phyloP scores from a whole-genome alignment of 257 asterid genomes.

The Solanum rostratum region DNA sequence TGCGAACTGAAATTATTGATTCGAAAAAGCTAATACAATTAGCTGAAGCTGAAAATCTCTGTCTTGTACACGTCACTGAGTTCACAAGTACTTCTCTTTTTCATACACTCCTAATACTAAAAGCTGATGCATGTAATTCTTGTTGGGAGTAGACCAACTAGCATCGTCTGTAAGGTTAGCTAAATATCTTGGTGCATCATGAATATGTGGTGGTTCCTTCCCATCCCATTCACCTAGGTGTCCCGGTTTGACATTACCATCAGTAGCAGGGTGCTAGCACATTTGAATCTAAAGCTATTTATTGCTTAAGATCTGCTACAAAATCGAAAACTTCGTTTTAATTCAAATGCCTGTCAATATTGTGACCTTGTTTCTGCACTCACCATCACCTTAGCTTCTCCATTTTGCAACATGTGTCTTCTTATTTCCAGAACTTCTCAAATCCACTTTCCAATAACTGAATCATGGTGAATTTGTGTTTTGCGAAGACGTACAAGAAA shows the following conservation, averaged over 20 bases:
- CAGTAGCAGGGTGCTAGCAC: not conserved
- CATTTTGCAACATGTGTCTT: not conserved
- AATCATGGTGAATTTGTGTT: not conserved
- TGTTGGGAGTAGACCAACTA: not conserved
- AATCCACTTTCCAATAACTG: not conserved
- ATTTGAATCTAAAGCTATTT: not conserved
- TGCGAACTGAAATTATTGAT: not conserved
- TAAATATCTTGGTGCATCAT: not conserved
- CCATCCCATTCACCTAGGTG: not conserved
- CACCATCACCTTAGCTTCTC: not conserved
- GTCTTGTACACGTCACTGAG: not conserved
- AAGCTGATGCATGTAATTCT: not conserved
- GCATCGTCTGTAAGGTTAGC: not conserved
- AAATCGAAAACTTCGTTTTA: not conserved
- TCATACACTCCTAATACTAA: not conserved
- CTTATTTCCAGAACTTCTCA: not conserved
- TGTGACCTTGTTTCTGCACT: not conserved
- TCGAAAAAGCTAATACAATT: not conserved
- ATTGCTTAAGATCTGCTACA: not conserved
- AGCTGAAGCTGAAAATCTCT: not conserved
- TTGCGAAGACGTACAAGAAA: not conserved
- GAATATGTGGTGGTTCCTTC: not conserved
- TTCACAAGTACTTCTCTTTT: not conserved
- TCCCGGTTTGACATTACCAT: not conserved
- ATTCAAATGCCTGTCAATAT: not conserved